Evolutionary conservation across 2,329 filamentous ascomycete species (phyloP).

Genomic region (Phoma sp.): DNA sequence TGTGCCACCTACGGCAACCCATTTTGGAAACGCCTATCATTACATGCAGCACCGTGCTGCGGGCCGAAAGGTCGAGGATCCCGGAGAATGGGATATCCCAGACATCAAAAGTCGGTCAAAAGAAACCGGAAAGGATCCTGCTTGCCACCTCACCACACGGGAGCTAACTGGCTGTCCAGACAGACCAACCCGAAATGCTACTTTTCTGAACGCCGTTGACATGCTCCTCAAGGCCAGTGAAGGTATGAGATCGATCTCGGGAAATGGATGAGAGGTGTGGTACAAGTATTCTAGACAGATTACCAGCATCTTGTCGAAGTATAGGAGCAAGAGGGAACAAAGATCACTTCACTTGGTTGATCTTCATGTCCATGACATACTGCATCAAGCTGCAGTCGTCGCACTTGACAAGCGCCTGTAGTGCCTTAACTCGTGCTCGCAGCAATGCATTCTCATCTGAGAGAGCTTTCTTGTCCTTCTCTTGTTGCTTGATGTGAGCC

Average conservation of each 20-base stretch:
- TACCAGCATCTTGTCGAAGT: slow-evolving; percentile 20
- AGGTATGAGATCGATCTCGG: not conserved
- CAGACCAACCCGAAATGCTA: slow-evolving; percentile 16
- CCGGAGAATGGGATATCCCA: not conserved
- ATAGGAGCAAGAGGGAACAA: not conserved
- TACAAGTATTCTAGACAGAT: slow-evolving; percentile 3
- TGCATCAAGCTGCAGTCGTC: slow-evolving; percentile 56
- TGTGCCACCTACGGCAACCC: slow-evolving; percentile 12
- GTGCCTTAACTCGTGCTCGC: slow-evolving; percentile 50
- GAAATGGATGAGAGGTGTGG: slow-evolving; percentile 2
- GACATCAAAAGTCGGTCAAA: slow-evolving; percentile 2
- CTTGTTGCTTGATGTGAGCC: slow-evolving; percentile 56
- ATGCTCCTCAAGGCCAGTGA: slow-evolving; percentile 16
- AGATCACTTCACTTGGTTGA: slow-evolving; percentile 37
- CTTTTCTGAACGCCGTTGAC: slow-evolving; percentile 27
- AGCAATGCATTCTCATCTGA: slow-evolving; percentile 51
- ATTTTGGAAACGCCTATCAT: slow-evolving; percentile 19
- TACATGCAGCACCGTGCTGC: slow-evolving; percentile 16
- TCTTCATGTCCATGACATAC: slow-evolving; percentile 52
- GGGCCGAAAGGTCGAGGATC: not conserved
- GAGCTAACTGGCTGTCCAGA: slow-evolving; percentile 21
- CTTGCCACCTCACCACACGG: slow-evolving; percentile 2
- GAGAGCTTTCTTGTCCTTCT: slow-evolving; percentile 51
- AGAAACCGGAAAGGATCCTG: slow-evolving; percentile 5
- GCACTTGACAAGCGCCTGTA: slow-evolving; percentile 56